Evolutionary conservation across 2,329 filamentous ascomycete genomes (phyloP), one percentile per base, ranked within the genome.

Genomic region (Bipolaris victoriae): DNA sequence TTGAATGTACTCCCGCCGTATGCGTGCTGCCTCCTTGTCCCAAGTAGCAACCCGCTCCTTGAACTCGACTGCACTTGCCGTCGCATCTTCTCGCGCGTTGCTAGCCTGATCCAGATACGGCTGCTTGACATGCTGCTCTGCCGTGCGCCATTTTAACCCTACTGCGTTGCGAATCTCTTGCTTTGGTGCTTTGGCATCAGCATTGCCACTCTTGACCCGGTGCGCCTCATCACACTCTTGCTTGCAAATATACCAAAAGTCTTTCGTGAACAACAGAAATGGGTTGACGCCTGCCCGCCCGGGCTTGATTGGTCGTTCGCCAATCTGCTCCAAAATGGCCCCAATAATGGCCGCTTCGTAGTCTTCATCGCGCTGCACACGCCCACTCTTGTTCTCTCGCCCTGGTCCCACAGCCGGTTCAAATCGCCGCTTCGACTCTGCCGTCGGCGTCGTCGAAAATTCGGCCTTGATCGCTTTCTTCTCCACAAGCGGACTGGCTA

Each of bases 131-230:
- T 90, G 90, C 5, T 86, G 82, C 1, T 83, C 78, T 0, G 90
- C 87, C 48, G 90, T 89, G 66, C 90, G 91, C 95, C 95, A 99
- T 88, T 95, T 93, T 71, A 90, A 89, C 26, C 93, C 93, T 9
- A 95, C 86, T 73, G 92, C 91, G 49, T 88, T 86, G 33, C 95
- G 90, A 54, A 98, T 90, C 70, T 96, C 91, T 68, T 88, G 83
- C 40, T 85, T 82, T 2, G 82, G 79, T 2, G 84, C 84, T 66
- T 92, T 96, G 6, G 89, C 87, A 41, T 85, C 82, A 0, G 87
- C 80, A 64, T 89, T 88, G 10, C 86, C 85, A 49, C 87, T 88
- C 31, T 86, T 83, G 3, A 84, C 80, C 53, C 84, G 83, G 26
- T 88, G 85, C n/a, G 84, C 85, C 50, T 88, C 85, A 60, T 90